Evolutionary conservation across 2,329 filamentous ascomycete species (phyloP), one percentile per base, ranked within the genome.

Genomic region (Xylaria sp.): DNA sequence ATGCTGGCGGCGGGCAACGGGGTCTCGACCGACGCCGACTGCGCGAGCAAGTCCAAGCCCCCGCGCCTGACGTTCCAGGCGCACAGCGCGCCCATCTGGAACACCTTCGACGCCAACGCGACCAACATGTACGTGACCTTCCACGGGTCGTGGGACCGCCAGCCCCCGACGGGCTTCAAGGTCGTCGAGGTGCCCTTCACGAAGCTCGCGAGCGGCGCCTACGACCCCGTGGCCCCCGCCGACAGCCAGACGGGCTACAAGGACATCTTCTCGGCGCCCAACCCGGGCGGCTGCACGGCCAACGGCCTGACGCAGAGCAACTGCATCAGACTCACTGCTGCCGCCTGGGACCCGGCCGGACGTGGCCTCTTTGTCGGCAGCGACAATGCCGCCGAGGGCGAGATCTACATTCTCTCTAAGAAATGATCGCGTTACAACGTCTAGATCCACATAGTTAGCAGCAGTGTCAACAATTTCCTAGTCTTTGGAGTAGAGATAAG

Each of bases 81-180:
- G 1, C 89, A 91, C 73, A 87, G 84, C 80, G 89, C 89, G 2
- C 89, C 89, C 4, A 81, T 90, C 41, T 88, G 89, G 72, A 86
- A 89, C 75, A 84, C 87, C 66, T 90, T 90, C 80, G 87, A 90
- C 74, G 76, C 80, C 37, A 67, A 72, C 34, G 82, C 82, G 46
- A 84, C 83, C 44, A 85, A 83, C 37, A 85, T 87, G 39, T 90
- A 86, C 83, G 82, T 90, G 34, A 84, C 87, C 0, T 88, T 90
- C 75, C 89, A 90, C 76, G 89, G 89, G 2, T 87, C 84, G 66
- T 90, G 89, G 87, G 80, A 82, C 74, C 77, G 80, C 25, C 74
- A 76, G 20, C 75, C 75, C 3, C 79, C 81, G 1, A 77, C 77
- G 18, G 81, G 81, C 1, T 82, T 82, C 74, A 80, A 80, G 73